These are phyloP conservation scores for Penicillium fimorum DNA, from an alignment of 495 filamentous ascomycete genomes.

Conservation along the genomic window DNA sequence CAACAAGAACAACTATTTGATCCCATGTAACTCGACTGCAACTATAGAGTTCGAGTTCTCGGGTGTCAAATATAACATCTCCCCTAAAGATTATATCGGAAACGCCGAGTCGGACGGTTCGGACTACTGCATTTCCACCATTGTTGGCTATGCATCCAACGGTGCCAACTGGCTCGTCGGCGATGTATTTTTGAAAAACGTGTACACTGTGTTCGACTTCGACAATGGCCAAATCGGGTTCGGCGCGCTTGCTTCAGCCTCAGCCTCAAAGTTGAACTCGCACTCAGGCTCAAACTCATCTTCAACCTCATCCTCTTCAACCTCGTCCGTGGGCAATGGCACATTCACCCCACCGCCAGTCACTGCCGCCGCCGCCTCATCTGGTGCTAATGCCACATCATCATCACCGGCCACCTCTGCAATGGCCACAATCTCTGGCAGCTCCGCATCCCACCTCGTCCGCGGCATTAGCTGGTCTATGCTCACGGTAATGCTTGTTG, in stretches of 20 bases:
- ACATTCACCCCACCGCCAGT: conserved; percentile 16
- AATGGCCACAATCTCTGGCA: conserved; percentile 5
- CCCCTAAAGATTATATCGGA: conserved; percentile 68
- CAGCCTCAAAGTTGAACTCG: conserved; percentile 1
- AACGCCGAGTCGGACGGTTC: conserved; percentile 28
- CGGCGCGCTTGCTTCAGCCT: conserved; percentile 23
- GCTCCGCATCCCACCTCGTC: conserved; percentile 13
- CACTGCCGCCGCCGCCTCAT: conserved; percentile 14
- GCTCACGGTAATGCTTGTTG: conserved; percentile 8
- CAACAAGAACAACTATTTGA: conserved; percentile 50
- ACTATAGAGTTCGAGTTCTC: conserved; percentile 54
- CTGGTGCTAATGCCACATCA: conserved; percentile 8
- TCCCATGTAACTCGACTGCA: conserved; percentile 68
- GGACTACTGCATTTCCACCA: conserved; percentile 60
- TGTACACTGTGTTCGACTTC: conserved; percentile 82
- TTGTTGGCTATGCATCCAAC: conserved; percentile 50
- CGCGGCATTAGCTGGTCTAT: conserved; percentile 17
- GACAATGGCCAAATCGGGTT: conserved; percentile 48
- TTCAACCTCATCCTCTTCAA: background rate
- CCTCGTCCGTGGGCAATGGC: conserved; percentile 10
- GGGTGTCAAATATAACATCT: conserved; percentile 60
- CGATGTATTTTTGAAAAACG: conserved; percentile 84
- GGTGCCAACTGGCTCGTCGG: conserved; percentile 69
- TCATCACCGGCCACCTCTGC: conserved; percentile 3
- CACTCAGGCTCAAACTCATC: background rate